Evolutionary conservation across 148 eudicot species (phyloP), one percentile per base, ranked within the genome.

Genomic region (Chenopodium berlandieri): DNA sequence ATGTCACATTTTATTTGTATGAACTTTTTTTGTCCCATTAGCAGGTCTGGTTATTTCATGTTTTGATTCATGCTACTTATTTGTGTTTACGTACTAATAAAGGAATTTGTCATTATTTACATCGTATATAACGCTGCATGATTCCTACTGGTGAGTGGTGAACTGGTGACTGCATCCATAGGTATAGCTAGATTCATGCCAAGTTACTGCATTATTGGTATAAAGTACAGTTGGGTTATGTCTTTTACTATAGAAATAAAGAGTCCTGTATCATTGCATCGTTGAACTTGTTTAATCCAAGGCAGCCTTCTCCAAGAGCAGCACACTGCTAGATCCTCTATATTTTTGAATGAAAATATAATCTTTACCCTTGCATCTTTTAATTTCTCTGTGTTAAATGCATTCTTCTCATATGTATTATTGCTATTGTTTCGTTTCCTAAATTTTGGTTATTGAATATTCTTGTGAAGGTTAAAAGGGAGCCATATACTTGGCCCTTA

Each of bases 1-100:
- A 54, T 56, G 6, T 9, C 54, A 46, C 6, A 1, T 4, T 32
- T 70, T 34, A 16, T 44, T 20, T 46, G 9, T 25, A 9, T 73
- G 9, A 31, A 80, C 12, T 23, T 13, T 16, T 4, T 80, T 70
- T 56, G 37, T 17, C 27, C 7, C 1, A 68, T 16, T 63, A 30
- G 63, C 74, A 7, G 65, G 54, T 3, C 50, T 25, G 10, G 32
- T 23, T 44, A 32, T 71, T 7, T n/a, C 31, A 2, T 34, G 52
- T 69, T 52, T 16, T 80, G 76, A 50, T 47, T 9, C 47, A 20
- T 84, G 78, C 58, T 10, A 13, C 17, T 37, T 75, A 68, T 63
- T 71, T 76, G n/a, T 76, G n/a, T 50, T 34, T 73, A 31, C 40
- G 22, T 68, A 12, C 22, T 30, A 37, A 67, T 67, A 19, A 22